phyloP scores from a whole-genome alignment of 441 rosid genomes.

The Euphorbia corollata region DNA sequence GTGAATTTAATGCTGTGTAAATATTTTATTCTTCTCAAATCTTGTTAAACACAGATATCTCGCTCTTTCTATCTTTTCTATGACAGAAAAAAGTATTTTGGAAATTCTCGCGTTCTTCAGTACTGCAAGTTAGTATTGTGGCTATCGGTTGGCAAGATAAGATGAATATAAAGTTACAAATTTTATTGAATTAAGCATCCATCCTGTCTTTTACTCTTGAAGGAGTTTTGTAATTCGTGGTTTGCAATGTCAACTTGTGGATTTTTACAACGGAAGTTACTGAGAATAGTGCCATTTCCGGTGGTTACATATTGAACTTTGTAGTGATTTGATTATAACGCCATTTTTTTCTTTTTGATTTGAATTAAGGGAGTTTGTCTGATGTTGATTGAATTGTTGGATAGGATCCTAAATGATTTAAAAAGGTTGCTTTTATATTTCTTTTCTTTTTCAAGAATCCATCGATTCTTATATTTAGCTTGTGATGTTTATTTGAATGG shows the following conservation, averaged over 20 bases:
- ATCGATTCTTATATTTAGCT: not conserved
- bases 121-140: not conserved
- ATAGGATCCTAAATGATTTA: not conserved
- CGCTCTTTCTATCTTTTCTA: not conserved
- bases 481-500: slow-evolving; percentile 7
- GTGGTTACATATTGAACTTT: not conserved
- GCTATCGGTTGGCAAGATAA: slow-evolving; percentile 2
- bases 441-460: not conserved
- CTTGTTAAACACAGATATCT: not conserved
- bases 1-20: not conserved
- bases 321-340: not conserved
- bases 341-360: not conserved
- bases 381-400: not conserved
- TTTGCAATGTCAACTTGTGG: not conserved
- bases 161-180: not conserved
- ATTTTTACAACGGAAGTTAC: not conserved
- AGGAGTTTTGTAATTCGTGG: not conserved
- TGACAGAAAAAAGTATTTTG: not conserved
- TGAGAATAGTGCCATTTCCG: not conserved
- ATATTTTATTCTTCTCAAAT: not conserved
- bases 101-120: not conserved
- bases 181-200: too few species aligned
- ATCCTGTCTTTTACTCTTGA: not conserved
- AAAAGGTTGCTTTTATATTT: not conserved
- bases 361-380: not conserved